A percentile compares a stretch with the other conserved stretches of the same genome.
Conservation (phyloP, 1,284 basidiomycete genomes). For the Pholiota adiposa region DNA sequence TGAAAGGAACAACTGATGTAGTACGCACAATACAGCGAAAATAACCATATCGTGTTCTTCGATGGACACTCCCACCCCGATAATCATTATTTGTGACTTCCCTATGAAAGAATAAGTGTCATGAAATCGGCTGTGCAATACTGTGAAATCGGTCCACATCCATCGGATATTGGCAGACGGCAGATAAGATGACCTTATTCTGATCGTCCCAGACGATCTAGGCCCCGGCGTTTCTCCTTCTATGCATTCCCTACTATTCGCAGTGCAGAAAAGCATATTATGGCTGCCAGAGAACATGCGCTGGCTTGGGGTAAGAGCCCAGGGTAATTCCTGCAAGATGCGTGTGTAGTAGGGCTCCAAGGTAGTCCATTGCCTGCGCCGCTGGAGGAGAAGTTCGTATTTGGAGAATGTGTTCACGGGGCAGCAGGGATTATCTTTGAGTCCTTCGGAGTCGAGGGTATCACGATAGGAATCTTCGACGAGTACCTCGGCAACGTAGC, state of each 20-base stretch:
- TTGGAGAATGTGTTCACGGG: not conserved
- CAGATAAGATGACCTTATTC: not conserved
- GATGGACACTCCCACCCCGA: not conserved
- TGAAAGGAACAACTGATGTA: not conserved
- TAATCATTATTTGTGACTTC: not conserved
- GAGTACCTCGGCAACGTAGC: too few species aligned
- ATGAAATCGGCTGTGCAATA: not conserved
- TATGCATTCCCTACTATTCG: not conserved
- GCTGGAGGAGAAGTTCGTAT: not conserved
- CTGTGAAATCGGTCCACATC: too few species aligned
- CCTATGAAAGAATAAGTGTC: not conserved
- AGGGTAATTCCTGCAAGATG: not conserved
- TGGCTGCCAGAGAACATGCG: not conserved
- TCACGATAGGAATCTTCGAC: not conserved
- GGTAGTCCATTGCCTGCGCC: not conserved
- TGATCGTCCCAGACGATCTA: too few species aligned
- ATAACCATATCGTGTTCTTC: not conserved
- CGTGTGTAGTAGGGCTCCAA: not conserved
- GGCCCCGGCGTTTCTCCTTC: too few species aligned
- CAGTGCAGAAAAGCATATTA: not conserved
- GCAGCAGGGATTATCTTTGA: not conserved
- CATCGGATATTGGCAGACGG: not conserved
- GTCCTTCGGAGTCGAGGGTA: not conserved
- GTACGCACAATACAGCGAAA: not conserved
- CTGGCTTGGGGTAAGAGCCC: not conserved